Base-by-base conservation (phyloP, 768 basidiomycete species). In the Rhizopogon roseolus region DNA sequence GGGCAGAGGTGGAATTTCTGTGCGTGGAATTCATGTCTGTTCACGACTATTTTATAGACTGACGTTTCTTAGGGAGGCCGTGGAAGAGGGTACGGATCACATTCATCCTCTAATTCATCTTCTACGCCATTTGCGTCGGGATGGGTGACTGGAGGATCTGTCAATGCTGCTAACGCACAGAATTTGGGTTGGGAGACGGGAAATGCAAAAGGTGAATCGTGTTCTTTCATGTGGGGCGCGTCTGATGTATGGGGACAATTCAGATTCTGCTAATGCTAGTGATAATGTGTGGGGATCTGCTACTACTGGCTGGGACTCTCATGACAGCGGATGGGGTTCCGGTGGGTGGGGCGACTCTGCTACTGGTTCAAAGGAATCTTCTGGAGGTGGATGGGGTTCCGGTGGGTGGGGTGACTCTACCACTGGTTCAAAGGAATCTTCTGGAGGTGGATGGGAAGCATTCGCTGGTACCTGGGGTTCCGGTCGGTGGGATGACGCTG, bases 1-100 rank as follows among this genome's bases (percentile, higher is more conserved):
- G 44, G 58, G 60, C 28, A 62, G 50, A 28, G 49, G 60, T n/a
- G 55, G 60, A 6, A 54, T 54, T 49, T 51, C 53, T 36, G 66
- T 66, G 51, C 13, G 64, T 54, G 16, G 10, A 11, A 37, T 0
- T 11, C 14, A 16, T 14, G 13, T n/a, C 16, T 36, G 3, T 44
- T 25, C 25, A 8, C 32, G 13, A 46, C 6, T 0, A 6, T 41
- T 5, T 19, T n/a, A 41, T 3, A 37, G 6, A 25, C 16, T 50
- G 19, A 19, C 51, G 29, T 32, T 17, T 40, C 14, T 10, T 29
- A 66, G 60, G 46, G 43, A 11, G 27, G 52, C 5, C 52, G 53
- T 29, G 52, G 49, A 27, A 54, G 29, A 8, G 54, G 54, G 28
- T 32, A 41, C 6, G 52, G 54, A 52, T 52, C 38, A 19, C 27